Evolutionary conservation across 2,329 filamentous ascomycete genomes (phyloP).

Genomic region (Pseudogymnoascus sp.): DNA sequence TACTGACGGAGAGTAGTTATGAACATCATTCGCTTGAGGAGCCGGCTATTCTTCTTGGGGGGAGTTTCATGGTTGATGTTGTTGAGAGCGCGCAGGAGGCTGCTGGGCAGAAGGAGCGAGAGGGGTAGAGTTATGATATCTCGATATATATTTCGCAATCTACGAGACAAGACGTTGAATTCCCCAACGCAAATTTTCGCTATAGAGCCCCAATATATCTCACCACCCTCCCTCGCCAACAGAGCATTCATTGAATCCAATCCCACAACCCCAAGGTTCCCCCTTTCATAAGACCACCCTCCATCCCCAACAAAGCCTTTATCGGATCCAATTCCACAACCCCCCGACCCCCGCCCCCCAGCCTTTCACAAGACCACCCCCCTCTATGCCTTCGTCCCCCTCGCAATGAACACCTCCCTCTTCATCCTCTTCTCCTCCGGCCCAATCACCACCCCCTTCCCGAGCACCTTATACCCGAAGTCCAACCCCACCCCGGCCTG

Average conservation of each 20-base stretch:
- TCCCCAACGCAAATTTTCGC: background rate
- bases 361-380: background rate
- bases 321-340: background rate
- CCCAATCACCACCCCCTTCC: constrained; percentile 40
- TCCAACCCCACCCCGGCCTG: constrained; percentile 48
- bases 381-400: constrained; percentile 34
- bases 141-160: background rate
- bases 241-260: background rate
- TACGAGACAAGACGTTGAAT: background rate
- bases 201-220: background rate
- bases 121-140: background rate
- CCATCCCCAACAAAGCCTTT: background rate
- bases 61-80: constrained; percentile 49
- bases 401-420: constrained; percentile 42
- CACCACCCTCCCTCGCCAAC: background rate
- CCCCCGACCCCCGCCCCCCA: background rate
- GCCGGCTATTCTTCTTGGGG: constrained; percentile 70
- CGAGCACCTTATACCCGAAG: constrained; percentile 50
- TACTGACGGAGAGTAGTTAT: constrained; percentile 40
- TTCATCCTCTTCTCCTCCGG: constrained; percentile 28
- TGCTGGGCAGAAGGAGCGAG: background rate
- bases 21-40: constrained; percentile 72
- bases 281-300: background rate
- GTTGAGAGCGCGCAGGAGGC: constrained; percentile 7
- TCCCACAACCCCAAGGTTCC: too few species aligned